Evolutionary conservation across 148 eudicot genomes (phyloP).

Genomic region (Rhododendron vialii): DNA sequence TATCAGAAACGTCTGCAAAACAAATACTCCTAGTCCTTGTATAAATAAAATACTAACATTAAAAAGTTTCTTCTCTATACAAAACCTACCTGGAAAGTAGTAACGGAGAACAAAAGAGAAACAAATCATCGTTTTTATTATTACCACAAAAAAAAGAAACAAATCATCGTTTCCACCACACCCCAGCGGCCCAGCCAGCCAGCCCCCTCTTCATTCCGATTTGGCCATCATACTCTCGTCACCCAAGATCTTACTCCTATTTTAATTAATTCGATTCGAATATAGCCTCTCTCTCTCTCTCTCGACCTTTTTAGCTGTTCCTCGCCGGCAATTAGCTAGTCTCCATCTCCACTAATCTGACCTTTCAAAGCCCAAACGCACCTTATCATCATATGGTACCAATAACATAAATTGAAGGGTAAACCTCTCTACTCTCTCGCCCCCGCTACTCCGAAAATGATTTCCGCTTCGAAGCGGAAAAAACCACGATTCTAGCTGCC

Average conservation of each 20-base stretch:
- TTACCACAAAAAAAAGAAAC: background rate
- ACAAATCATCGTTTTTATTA: background rate
- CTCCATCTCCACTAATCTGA: background rate
- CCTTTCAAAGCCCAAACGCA: background rate
- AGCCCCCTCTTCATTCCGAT: background rate
- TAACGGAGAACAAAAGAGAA: background rate
- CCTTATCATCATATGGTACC: background rate
- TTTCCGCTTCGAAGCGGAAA: background rate
- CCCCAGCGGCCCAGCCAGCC: background rate
- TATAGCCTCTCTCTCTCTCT: background rate
- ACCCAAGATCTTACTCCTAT: background rate
- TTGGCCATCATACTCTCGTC: background rate
- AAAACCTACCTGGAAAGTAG: background rate
- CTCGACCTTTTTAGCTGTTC: background rate
- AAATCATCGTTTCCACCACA: background rate
- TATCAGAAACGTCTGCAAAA: background rate
- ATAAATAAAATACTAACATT: background rate
- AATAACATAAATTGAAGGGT: no score
- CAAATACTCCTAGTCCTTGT: no score
- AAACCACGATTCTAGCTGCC: background rate
- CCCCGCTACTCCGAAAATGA: background rate
- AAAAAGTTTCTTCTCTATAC: background rate
- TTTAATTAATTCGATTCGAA: background rate
- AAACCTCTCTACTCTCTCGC: background rate
- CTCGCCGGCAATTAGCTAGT: background rate